Percentiles rank a stretch among this genome's conserved stretches.
Evolutionary conservation across 2,329 filamentous ascomycete species (phyloP).

Genomic region (Stemphylium lycopersici): DNA sequence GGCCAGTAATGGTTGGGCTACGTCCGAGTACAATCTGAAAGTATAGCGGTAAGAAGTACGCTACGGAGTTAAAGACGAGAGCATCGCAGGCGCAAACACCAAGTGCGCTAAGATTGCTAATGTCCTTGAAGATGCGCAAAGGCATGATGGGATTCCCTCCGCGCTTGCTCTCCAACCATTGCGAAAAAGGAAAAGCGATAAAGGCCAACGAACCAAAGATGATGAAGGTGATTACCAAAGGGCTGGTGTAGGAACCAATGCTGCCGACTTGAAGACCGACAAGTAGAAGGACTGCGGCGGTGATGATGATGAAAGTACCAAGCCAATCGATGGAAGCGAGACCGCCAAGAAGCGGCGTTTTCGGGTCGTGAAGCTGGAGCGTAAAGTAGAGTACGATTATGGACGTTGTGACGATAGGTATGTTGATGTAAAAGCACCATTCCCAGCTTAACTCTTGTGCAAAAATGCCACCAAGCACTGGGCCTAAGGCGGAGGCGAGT

Average conservation of each 20-base stretch:
- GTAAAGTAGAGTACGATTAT: constrained; percentile 59
- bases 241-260: constrained; percentile 53
- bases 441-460: constrained; percentile 55
- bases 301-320: constrained; percentile 57
- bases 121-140: constrained; percentile 65
- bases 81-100: constrained; percentile 56
- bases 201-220: constrained; percentile 55
- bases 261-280: constrained; percentile 62
- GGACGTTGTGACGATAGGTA: constrained; percentile 57
- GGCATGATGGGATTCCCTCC: constrained; percentile 72
- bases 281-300: constrained; percentile 57
- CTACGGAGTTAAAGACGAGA: constrained; percentile 67
- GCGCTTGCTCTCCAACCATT: constrained; percentile 67
- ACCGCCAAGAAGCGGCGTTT: constrained; percentile 54
- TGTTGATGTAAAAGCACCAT: constrained; percentile 55
- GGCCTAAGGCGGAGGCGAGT: constrained; percentile 60
- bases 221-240: constrained; percentile 59
- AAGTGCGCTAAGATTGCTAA: constrained; percentile 64
- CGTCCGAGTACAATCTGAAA: constrained; percentile 72
- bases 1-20: constrained; percentile 62
- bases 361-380: constrained; percentile 60
- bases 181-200: constrained; percentile 62
- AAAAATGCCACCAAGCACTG: constrained; percentile 61
- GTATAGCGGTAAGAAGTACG: constrained; percentile 76
- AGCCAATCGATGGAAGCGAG: constrained; percentile 61